Conservation (phyloP, 257 asterid species). For the Plantago ovata region DNA sequence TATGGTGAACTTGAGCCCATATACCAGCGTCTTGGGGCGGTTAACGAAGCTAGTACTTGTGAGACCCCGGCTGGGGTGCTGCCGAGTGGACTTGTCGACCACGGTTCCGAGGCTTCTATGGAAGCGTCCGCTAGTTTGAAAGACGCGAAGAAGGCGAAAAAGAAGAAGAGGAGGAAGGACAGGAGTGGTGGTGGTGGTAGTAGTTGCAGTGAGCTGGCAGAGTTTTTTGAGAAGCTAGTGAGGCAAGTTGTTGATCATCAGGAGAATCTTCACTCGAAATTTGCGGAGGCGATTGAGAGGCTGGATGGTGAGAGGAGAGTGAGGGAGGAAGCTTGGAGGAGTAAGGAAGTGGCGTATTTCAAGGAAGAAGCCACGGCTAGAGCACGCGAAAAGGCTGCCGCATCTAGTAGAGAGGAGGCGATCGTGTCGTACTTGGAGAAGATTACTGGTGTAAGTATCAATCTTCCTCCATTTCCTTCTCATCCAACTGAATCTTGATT, state of each 20-base stretch:
- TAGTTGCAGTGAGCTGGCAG: conserved; percentile 25
- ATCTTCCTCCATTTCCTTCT: conserved; percentile 21
- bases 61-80: neutral
- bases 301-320: conserved; percentile 47
- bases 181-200: conserved; percentile 5
- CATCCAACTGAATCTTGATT: neutral
- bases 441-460: conserved; percentile 45
- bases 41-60: conserved; percentile 31
- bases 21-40: conserved; percentile 30
- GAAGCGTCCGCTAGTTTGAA: conserved; percentile 17
- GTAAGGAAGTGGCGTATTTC: conserved; percentile 32
- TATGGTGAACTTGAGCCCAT: conserved; percentile 67
- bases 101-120: conserved; percentile 19
- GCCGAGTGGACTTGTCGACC: conserved; percentile 13
- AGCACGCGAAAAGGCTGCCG: conserved; percentile 41
- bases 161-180: conserved; percentile 27
- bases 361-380: conserved; percentile 34
- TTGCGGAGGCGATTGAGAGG: conserved; percentile 43
- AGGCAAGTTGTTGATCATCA: conserved; percentile 51
- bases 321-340: conserved; percentile 61
- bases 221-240: conserved; percentile 39
- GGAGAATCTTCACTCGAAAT: conserved; percentile 40
- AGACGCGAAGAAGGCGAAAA: conserved; percentile 22
- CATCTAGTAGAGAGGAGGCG: conserved; percentile 39
- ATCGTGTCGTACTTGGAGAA: conserved; percentile 54